phyloP scores from a whole-genome alignment of 2,329 filamentous ascomycete species.

The Fusarium nurragi region DNA sequence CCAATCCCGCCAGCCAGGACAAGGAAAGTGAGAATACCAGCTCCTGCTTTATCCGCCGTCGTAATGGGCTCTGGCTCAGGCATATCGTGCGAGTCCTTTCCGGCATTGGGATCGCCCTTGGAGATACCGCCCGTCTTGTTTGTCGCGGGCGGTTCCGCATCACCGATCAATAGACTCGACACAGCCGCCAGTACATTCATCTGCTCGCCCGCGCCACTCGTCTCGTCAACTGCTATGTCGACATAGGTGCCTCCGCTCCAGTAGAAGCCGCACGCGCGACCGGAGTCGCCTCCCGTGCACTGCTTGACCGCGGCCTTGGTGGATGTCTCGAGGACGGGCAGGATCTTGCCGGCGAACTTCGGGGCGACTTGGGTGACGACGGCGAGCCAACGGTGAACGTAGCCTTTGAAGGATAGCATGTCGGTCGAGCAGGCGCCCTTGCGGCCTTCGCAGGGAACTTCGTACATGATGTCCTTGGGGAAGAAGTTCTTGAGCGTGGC shows the following conservation, averaged over 20 bases:
- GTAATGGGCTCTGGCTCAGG: slow-evolving; percentile 50
- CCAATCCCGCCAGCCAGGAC: slow-evolving; percentile 54
- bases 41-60: slow-evolving; percentile 58
- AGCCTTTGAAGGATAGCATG: slow-evolving; percentile 78
- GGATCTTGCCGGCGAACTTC: slow-evolving; percentile 62
- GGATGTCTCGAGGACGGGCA: slow-evolving; percentile 66
- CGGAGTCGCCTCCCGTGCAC: slow-evolving; percentile 68
- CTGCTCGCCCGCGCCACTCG: slow-evolving; percentile 66
- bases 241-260: slow-evolving; percentile 63
- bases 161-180: slow-evolving; percentile 57
- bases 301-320: slow-evolving; percentile 67
- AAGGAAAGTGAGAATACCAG: slow-evolving; percentile 59
- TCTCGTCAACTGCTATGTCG: slow-evolving; percentile 61
- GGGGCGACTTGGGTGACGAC: slow-evolving; percentile 71
- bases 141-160: slow-evolving; percentile 55
- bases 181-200: slow-evolving; percentile 68
- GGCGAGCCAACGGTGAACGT: slow-evolving; percentile 72
- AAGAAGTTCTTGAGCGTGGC: slow-evolving; percentile 63
- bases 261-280: slow-evolving; percentile 70
- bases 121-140: slow-evolving; percentile 62
- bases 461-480: slow-evolving; percentile 67
- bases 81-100: slow-evolving; percentile 47
- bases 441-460: slow-evolving; percentile 70
- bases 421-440: slow-evolving; percentile 72
- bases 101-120: slow-evolving; percentile 54